A percentile compares a stretch with the other conserved stretches of the same genome.
Conservation (phyloP, 2,329 filamentous ascomycete species). For the Parastagonospora nodorum region DNA sequence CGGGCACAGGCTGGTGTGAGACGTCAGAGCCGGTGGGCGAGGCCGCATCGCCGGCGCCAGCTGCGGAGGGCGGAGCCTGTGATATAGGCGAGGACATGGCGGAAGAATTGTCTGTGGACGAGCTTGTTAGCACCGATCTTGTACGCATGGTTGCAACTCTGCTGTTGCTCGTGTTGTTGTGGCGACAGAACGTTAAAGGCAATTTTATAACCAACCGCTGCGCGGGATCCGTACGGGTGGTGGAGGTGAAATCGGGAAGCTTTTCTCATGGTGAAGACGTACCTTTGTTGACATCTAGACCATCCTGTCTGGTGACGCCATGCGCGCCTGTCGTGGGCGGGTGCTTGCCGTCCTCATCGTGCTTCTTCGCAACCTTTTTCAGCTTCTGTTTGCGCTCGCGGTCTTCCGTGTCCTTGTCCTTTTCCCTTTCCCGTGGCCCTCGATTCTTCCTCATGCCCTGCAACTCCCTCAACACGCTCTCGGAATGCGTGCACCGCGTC, state of each 20-base stretch:
- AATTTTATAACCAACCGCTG: too few relatives aligned
- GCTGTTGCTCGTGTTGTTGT: background rate
- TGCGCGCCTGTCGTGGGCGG: slow-evolving; percentile 67
- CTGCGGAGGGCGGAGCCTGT: slow-evolving; percentile 49
- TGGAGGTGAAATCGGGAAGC: background rate
- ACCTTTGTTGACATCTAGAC: slow-evolving; percentile 63
- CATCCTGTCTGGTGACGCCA: slow-evolving; percentile 67
- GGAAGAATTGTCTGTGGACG: slow-evolving; percentile 42
- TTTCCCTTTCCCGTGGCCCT: slow-evolving; percentile 58
- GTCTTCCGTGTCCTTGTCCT: slow-evolving; percentile 52
- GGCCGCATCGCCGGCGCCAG: slow-evolving; percentile 65
- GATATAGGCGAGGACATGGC: slow-evolving; percentile 48
- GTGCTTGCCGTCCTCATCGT: slow-evolving; percentile 69
- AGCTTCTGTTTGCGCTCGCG: slow-evolving; percentile 52
- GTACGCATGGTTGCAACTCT: background rate
- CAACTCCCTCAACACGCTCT: slow-evolving; percentile 74
- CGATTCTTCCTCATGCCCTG: slow-evolving; percentile 68
- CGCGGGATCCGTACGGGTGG: background rate
- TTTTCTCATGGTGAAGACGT: slow-evolving; percentile 4
- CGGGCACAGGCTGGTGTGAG: slow-evolving; percentile 64
- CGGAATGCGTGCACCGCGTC: slow-evolving; percentile 67
- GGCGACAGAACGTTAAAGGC: background rate
- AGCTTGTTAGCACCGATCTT: slow-evolving; percentile 10
- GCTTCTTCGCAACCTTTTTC: slow-evolving; percentile 75
- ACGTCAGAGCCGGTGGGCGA: slow-evolving; percentile 63